These are phyloP conservation scores for Saccharomyces hybrid DNA, from an alignment of 1,139 yeast genomes.

Conservation along the genomic window DNA sequence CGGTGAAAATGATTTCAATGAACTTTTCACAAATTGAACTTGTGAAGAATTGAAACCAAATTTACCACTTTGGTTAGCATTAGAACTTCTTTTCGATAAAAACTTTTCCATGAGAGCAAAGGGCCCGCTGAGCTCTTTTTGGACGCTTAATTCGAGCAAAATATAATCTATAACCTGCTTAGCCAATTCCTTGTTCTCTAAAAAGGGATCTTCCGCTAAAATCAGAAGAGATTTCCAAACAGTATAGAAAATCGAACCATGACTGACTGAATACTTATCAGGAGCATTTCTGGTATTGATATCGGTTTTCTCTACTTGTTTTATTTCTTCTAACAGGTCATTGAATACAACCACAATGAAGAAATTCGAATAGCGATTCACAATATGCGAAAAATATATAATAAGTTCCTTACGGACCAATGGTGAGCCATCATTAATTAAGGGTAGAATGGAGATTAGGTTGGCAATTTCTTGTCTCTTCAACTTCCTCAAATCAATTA, in stretches of 20 bases:
- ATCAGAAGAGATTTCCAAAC: constrained; percentile 82
- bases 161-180: constrained; percentile 71
- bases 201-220: constrained; percentile 82
- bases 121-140: constrained; percentile 55
- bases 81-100: constrained; percentile 41
- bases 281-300: constrained; percentile 22
- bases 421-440: constrained; percentile 80
- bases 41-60: no score
- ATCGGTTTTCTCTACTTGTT: no score
- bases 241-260: constrained; percentile 80
- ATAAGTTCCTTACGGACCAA: constrained; percentile 81
- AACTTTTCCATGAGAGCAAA: constrained; percentile 64
- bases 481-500: constrained; percentile 30
- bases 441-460: constrained; percentile 39
- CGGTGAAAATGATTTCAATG: no score
- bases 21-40: no score
- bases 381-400: constrained; percentile 68
- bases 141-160: constrained; percentile 54
- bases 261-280: constrained; percentile 40
- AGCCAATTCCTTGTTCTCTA: constrained; percentile 70
- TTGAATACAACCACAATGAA: constrained; percentile 85
- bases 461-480: constrained; percentile 39
- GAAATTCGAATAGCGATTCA: constrained; percentile 60
- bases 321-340: constrained; percentile 75
- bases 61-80: constrained; percentile 6